Evolutionary conservation across 495 filamentous ascomycete species (phyloP).

Genomic region (Penicillium cataractarum): DNA sequence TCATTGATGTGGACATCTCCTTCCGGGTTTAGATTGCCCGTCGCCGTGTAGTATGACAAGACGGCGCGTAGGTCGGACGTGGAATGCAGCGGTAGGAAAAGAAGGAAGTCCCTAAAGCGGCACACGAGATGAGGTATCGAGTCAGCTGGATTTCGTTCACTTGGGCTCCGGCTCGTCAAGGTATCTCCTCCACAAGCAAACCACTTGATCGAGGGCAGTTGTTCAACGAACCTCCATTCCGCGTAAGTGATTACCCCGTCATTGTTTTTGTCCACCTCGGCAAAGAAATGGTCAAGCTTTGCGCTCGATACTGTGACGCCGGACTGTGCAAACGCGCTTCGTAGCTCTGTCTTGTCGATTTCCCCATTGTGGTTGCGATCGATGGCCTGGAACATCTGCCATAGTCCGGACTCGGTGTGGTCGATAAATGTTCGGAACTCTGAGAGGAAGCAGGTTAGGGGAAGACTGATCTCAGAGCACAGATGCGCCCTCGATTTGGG

Average conservation of each 20-base stretch:
- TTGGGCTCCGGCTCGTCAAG: background rate
- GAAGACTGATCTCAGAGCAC: background rate
- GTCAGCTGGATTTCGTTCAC: background rate
- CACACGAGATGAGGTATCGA: conserved; percentile 11
- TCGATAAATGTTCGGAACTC: conserved; percentile 91
- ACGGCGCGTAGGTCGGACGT: conserved; percentile 76
- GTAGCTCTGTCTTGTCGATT: conserved; percentile 83
- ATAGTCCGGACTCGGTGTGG: conserved; percentile 80
- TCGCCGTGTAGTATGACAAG: conserved; percentile 87
- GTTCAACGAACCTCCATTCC: conserved; percentile 84
- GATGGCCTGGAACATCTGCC: conserved; percentile 80
- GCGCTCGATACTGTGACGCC: conserved; percentile 78
- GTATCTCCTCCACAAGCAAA: background rate
- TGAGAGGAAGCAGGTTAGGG: conserved; percentile 40
- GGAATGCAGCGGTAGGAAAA: conserved; percentile 82
- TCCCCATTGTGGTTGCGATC: conserved; percentile 87
- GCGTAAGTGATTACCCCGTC: conserved; percentile 89
- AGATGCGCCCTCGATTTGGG: conserved; percentile 16
- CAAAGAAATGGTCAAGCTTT: conserved; percentile 83
- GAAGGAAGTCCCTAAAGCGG: conserved; percentile 80
- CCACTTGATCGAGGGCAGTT: conserved; percentile 9
- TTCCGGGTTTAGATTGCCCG: conserved; percentile 88
- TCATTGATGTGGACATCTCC: conserved; percentile 94
- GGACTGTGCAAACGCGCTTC: conserved; percentile 72
- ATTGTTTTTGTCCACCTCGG: conserved; percentile 83